Conservation (phyloP, 2,329 filamentous ascomycete species). For the Aspergillus tanneri region DNA sequence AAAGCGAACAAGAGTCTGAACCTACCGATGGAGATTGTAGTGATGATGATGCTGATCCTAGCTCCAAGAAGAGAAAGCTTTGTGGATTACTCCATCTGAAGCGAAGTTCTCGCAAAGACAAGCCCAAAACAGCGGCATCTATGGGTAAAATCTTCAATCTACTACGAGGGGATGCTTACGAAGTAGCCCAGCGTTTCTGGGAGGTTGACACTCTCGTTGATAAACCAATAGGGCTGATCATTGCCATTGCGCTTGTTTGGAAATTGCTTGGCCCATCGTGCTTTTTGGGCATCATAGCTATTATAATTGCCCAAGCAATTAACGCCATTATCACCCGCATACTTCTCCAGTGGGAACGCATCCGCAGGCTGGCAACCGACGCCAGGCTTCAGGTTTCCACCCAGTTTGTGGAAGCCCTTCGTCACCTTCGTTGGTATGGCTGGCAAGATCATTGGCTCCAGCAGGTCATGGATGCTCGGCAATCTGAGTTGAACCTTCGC, state of each 20-base stretch:
- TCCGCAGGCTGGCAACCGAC: slow-evolving; percentile 72
- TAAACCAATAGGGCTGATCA: slow-evolving; percentile 71
- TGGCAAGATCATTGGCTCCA: slow-evolving; percentile 76
- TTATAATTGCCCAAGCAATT: slow-evolving; percentile 66
- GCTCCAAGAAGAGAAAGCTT: slow-evolving; percentile 26
- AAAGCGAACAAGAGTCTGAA: slow-evolving; percentile 22
- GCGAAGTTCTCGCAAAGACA: slow-evolving; percentile 27
- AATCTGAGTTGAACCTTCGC: slow-evolving; percentile 65
- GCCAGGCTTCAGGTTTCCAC: slow-evolving; percentile 74
- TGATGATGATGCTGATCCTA: slow-evolving; percentile 16
- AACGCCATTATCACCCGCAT: slow-evolving; percentile 67
- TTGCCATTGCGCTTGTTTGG: slow-evolving; percentile 74
- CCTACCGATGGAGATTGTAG: slow-evolving; percentile 10
- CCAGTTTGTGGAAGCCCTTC: slow-evolving; percentile 83
- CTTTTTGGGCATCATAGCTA: slow-evolving; percentile 68
- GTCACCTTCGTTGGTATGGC: slow-evolving; percentile 77
- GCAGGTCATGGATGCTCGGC: slow-evolving; percentile 66
- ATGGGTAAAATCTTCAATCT: slow-evolving; percentile 90
- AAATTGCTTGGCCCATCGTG: slow-evolving; percentile 77
- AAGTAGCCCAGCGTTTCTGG: slow-evolving; percentile 66
- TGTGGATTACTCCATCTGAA: slow-evolving; percentile 26
- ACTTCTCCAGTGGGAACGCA: slow-evolving; percentile 67
- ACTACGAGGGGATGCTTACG: slow-evolving; percentile 59
- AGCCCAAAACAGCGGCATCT: slow-evolving; percentile 62
- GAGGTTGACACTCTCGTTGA: slow-evolving; percentile 75